Percentiles rank a stretch among this genome's conserved stretches.
These are phyloP conservation scores for Arbutus unedo DNA, from an alignment of 148 eudicot genomes.

Conservation along the genomic window DNA sequence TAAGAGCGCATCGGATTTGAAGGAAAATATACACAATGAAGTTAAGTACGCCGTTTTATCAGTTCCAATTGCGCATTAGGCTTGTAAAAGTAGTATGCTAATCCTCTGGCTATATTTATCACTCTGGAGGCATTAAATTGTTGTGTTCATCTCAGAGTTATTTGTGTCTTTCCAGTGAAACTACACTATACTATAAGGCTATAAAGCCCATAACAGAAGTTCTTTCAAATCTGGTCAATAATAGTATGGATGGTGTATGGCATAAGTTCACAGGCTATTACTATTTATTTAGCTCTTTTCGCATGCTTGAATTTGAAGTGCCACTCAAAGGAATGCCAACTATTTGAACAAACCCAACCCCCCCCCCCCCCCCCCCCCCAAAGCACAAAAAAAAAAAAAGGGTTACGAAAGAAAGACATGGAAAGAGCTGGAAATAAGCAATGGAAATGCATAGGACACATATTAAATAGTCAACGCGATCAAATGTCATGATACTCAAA, in stretches of 20 bases:
- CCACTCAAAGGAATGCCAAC: neutral
- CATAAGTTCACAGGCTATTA: neutral
- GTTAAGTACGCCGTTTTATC: neutral
- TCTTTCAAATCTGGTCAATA: neutral
- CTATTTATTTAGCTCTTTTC: neutral
- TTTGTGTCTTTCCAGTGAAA: neutral
- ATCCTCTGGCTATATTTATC: no score
- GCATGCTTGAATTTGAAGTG: neutral
- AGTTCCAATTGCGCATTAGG: no score
- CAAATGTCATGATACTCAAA: conserved; percentile 47
- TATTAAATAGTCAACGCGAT: conserved; percentile 46
- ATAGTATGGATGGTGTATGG: neutral
- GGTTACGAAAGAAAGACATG: neutral
- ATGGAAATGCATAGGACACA: neutral
- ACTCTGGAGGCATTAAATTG: neutral
- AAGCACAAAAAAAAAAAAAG: neutral
- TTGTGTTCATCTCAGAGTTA: neutral
- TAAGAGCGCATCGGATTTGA: neutral
- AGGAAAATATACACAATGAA: neutral
- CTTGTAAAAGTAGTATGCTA: no score
- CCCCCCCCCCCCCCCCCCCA: no score
- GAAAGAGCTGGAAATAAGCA: neutral
- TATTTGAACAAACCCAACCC: no score
- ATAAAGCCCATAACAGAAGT: neutral
- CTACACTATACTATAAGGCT: neutral